Percentiles rank a stretch among this genome's conserved stretches.
phyloP scores from a whole-genome alignment of 2,329 filamentous ascomycete genomes.

The Cladosporium sp. region DNA sequence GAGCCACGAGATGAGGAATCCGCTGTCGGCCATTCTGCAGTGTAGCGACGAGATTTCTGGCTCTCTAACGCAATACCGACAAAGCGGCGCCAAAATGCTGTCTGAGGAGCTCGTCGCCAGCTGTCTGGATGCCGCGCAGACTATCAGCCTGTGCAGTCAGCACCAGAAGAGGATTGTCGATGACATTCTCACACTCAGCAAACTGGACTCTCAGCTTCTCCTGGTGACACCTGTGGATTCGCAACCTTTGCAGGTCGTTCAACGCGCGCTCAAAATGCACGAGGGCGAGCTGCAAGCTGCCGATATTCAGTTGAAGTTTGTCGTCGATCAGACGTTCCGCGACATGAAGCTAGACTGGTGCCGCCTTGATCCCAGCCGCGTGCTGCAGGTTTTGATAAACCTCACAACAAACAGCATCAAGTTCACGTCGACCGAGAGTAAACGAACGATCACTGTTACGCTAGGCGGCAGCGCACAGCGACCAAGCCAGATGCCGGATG shows the following conservation, averaged over 20 bases:
- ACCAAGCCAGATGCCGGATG: conserved; percentile 46
- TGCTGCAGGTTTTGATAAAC: conserved; percentile 79
- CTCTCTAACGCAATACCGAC: conserved; percentile 50
- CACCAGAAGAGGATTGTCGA: conserved; percentile 81
- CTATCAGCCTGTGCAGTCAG: conserved; percentile 74
- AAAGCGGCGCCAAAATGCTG: conserved; percentile 42
- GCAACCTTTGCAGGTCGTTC: conserved; percentile 67
- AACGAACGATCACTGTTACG: conserved; percentile 65
- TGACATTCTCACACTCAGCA: conserved; percentile 71
- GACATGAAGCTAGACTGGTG: conserved; percentile 65
- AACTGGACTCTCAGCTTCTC: conserved; percentile 74
- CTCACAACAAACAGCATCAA: conserved; percentile 80
- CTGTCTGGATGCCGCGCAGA: conserved; percentile 73
- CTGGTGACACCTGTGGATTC: conserved; percentile 71
- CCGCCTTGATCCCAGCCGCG: conserved; percentile 71
- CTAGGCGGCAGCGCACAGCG: conserved; percentile 64
- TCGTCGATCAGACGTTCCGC: conserved; percentile 63
- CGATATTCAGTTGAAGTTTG: conserved; percentile 66
- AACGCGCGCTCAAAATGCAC: conserved; percentile 74
- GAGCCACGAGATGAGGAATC: conserved; percentile 62
- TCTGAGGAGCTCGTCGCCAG: conserved; percentile 54
- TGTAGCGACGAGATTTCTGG: conserved; percentile 72
- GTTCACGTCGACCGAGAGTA: conserved; percentile 68
- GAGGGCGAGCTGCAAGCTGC: conserved; percentile 71
- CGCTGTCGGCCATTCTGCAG: conserved; percentile 72